Evolutionary conservation across 208 protist genomes (phyloP).

Genomic region (Entamoeba histolytica): DNA sequence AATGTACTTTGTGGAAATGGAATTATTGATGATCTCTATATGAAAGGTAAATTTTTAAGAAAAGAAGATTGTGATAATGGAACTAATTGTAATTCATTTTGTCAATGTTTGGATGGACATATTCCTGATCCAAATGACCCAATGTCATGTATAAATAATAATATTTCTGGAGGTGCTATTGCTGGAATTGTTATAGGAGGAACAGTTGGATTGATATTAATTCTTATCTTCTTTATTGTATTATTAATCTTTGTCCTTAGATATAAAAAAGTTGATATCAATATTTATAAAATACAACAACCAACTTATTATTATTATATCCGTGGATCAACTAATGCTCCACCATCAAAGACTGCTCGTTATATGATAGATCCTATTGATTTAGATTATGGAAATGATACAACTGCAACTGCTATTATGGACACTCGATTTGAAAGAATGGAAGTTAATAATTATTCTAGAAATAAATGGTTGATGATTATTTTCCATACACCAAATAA

Average conservation of each 20-base stretch:
- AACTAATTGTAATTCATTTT: neutral
- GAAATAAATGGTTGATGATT: neutral
- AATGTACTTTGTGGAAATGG: neutral
- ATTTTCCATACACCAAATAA: neutral
- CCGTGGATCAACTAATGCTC: neutral
- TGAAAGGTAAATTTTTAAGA: too few relatives aligned
- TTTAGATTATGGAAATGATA: neutral
- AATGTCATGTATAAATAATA: neutral
- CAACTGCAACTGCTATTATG: neutral
- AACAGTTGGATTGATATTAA: neutral
- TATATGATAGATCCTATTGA: neutral
- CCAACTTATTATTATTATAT: neutral
- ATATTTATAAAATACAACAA: neutral
- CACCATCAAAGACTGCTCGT: neutral
- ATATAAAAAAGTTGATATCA: neutral
- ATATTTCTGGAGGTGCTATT: neutral
- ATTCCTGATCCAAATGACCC: neutral
- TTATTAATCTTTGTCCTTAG: neutral
- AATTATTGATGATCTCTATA: neutral
- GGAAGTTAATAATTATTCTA: neutral
- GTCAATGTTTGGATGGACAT: neutral
- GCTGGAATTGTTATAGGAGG: neutral
- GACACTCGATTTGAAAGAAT: neutral
- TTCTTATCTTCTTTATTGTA: neutral
- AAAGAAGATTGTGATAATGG: neutral